These are phyloP conservation scores for Schwanniomyces occidentalis DNA, from an alignment of 805 yeast species.

Conservation along the genomic window DNA sequence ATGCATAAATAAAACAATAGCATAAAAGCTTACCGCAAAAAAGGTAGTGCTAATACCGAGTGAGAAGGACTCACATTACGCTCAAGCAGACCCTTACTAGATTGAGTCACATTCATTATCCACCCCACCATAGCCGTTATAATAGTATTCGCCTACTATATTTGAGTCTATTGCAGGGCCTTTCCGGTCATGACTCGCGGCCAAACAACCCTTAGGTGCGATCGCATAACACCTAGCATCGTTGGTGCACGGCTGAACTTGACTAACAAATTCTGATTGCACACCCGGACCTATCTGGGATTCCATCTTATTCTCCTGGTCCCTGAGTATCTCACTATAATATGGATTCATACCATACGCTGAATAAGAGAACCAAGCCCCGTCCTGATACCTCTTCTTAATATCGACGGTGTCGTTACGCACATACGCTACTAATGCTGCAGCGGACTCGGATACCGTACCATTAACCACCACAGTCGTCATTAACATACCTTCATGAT, in stretches of 20 bases:
- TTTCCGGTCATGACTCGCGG: neutral
- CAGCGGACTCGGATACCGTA: neutral
- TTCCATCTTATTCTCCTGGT: conserved; percentile 1
- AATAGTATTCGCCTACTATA: neutral
- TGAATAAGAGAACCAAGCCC: neutral
- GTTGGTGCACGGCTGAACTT: neutral
- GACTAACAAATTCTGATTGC: neutral
- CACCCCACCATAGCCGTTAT: neutral
- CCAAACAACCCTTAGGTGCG: neutral
- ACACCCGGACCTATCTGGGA: no score
- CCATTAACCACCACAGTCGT: neutral
- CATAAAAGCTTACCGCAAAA: no score
- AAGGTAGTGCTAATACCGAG: no score
- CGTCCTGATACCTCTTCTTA: neutral
- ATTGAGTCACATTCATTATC: neutral
- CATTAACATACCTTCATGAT: neutral
- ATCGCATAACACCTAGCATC: neutral
- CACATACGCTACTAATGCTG: neutral
- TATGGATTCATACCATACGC: conserved; percentile 3
- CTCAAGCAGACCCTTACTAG: no score
- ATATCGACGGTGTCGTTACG: neutral
- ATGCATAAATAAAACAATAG: no score
- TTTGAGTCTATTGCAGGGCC: neutral
- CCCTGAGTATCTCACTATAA: neutral
- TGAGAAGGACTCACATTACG: no score